These are phyloP conservation scores for Ottelia alismoides DNA, from an alignment of 106 monocot genomes.

Conservation along the genomic window DNA sequence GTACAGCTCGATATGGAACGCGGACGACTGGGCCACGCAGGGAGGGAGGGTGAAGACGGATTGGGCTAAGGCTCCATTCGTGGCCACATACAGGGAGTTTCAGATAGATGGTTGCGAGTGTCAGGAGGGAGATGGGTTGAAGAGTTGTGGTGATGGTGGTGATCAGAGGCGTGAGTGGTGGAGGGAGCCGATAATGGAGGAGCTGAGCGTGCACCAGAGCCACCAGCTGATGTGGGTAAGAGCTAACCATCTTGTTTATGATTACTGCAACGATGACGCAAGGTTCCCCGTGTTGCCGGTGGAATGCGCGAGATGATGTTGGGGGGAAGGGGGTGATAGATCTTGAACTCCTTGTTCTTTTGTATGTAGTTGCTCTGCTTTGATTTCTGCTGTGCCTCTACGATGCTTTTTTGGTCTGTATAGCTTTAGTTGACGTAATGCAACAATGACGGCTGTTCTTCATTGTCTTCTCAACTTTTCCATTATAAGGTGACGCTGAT, in stretches of 20 bases:
- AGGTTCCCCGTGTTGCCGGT: constrained; percentile 47
- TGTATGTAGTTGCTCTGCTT: too few relatives aligned
- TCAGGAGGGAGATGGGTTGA: too few relatives aligned
- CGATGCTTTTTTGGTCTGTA: too few relatives aligned
- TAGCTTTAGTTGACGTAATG: too few relatives aligned
- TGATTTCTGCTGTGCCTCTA: too few relatives aligned
- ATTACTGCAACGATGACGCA: constrained; percentile 49
- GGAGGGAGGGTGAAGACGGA: constrained; percentile 87
- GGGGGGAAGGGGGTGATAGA: too few relatives aligned
- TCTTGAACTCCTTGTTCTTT: too few relatives aligned
- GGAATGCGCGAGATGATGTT: constrained; percentile 34
- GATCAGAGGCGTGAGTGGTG: constrained; percentile 49
- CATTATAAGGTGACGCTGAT: too few relatives aligned
- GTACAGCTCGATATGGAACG: constrained; percentile 93
- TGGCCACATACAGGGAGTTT: constrained; percentile 39
- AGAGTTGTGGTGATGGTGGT: constrained; percentile 20
- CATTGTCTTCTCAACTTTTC: too few relatives aligned
- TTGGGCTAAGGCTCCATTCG: constrained; percentile 86
- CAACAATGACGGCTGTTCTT: too few relatives aligned
- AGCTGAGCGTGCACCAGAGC: constrained; percentile 79
- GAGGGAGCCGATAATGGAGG: constrained; percentile 59
- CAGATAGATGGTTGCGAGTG: constrained; percentile 44
- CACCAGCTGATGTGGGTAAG: constrained; percentile 84
- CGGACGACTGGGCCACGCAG: constrained; percentile 97
- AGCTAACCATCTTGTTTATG: constrained; percentile 68